phyloP scores from a whole-genome alignment of 768 basidiomycete genomes.

The Xanthoconium purpureum region DNA sequence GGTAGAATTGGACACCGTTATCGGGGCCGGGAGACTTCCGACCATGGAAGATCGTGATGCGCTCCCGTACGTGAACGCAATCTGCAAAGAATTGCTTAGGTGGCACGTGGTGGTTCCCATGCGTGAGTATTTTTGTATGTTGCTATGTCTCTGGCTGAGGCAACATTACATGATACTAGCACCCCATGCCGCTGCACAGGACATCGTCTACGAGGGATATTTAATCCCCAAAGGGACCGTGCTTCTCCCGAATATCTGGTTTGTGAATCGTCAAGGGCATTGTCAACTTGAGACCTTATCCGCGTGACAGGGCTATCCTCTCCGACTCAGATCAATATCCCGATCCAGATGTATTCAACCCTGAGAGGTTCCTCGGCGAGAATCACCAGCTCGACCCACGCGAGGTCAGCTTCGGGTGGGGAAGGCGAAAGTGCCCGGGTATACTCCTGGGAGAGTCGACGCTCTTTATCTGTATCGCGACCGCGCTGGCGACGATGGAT shows the following conservation, averaged over 20 bases:
- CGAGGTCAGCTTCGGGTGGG: conserved; percentile 13
- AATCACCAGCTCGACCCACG: conserved; percentile 4
- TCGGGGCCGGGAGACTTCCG: conserved; percentile 9
- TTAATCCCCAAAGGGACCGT: conserved; percentile 18
- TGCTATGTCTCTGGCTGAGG: background rate
- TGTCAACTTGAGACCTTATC: background rate
- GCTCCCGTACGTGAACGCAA: conserved; percentile 1
- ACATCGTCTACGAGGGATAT: conserved; percentile 18
- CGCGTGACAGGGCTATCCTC: conserved; percentile 1
- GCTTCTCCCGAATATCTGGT: conserved; percentile 10
- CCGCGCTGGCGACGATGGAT: conserved; percentile 7
- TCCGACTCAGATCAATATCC: conserved; percentile 1
- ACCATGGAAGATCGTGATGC: conserved; percentile 6
- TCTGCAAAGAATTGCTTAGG: conserved; percentile 11
- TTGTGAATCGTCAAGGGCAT: background rate
- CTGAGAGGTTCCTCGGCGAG: conserved; percentile 8
- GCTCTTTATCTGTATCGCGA: conserved; percentile 5
- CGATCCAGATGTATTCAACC: background rate
- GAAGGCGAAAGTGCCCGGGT: conserved; percentile 8
- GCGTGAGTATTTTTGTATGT: background rate
- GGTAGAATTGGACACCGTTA: no score
- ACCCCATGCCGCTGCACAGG: conserved; percentile 9
- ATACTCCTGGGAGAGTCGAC: background rate
- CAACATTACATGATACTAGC: background rate
- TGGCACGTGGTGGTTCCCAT: conserved; percentile 1